Evolutionary conservation across 1,284 basidiomycete genomes (phyloP), one percentile per base, ranked within the genome.

Genomic region (Macrocystidia cucumis): DNA sequence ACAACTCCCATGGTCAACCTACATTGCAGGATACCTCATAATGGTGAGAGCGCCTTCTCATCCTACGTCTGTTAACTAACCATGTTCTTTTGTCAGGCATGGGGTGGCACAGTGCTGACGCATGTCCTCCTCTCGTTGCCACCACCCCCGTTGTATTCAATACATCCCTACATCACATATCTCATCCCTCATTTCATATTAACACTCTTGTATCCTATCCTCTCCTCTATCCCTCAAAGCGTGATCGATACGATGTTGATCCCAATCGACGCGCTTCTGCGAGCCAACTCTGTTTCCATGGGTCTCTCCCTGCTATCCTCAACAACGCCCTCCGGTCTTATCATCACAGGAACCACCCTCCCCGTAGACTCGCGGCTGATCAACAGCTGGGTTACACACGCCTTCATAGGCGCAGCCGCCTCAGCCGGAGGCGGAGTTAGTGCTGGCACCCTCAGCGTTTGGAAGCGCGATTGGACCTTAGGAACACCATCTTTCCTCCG

Each of bases 201-300:
- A n/a, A 69, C 67, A 0, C 38, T 50, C 4, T 32, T 70, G n/a
- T 63, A 68, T 44, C 64, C 67, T 1, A 40, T 43, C 29, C 54
- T 63, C 43, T 38, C 56, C 18, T 21, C 34, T 19, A 37, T 31
- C 13, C 9, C 22, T 9, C 11, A 17, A 33, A 28, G 39, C 37
- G 21, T 48, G 4, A 32, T 59, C 23, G 67, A 71, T 40, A 59
- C 64, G n/a, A 23, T 60, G 8, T 47, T 71, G n/a, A 65, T 67
- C 46, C 68, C 68, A 1, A 39, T 71, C 20, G 69, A 73, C 40
- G 67, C 62, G 9, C 44, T 69, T 14, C 52, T 73, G 19, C 62
- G 69, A 31, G 57, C 60, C 6, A 61, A 53, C 34, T 53, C 67
- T 1, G 54, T 72, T 23, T 55, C 57, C 0, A 42, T 47, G n/a